These are phyloP conservation scores for Puccinellia tenuiflora DNA, from an alignment of 176 grass and related monocot genomes.

Conservation along the genomic window DNA sequence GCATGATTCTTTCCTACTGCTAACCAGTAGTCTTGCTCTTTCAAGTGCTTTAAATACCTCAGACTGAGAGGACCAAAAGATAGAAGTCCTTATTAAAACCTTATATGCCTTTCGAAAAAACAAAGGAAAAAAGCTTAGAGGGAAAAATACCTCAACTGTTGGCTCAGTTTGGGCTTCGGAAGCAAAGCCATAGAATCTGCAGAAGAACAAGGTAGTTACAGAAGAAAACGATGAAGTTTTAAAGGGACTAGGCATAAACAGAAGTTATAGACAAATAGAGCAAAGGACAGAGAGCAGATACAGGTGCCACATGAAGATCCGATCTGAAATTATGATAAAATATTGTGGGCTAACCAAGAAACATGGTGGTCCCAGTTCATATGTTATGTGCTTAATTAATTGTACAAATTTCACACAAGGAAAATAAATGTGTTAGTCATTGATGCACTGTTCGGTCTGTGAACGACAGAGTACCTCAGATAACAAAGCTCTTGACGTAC, in stretches of 20 bases:
- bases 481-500: neutral
- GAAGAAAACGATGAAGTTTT: neutral
- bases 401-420: neutral
- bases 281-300: conserved; percentile 4
- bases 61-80: conserved; percentile 51
- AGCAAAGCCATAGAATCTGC: conserved; percentile 94
- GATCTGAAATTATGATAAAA: neutral
- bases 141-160: conserved; percentile 60
- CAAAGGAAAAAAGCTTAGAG: neutral
- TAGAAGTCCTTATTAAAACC: conserved; percentile 3
- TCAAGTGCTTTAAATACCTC: conserved; percentile 94
- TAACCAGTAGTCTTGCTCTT: conserved; percentile 79
- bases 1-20: conserved; percentile 49
- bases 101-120: neutral
- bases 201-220: conserved; percentile 16
- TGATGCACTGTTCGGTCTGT: neutral
- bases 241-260: neutral
- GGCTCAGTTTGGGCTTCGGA: conserved; percentile 71
- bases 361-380: neutral
- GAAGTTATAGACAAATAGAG: neutral
- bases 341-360: neutral
- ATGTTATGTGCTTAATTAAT: neutral
- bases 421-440: neutral
- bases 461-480: neutral
- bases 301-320: neutral